Percentiles rank a stretch among this genome's conserved stretches.
phyloP scores from a whole-genome alignment of 805 yeast genomes.

The Candida lessepsii region DNA sequence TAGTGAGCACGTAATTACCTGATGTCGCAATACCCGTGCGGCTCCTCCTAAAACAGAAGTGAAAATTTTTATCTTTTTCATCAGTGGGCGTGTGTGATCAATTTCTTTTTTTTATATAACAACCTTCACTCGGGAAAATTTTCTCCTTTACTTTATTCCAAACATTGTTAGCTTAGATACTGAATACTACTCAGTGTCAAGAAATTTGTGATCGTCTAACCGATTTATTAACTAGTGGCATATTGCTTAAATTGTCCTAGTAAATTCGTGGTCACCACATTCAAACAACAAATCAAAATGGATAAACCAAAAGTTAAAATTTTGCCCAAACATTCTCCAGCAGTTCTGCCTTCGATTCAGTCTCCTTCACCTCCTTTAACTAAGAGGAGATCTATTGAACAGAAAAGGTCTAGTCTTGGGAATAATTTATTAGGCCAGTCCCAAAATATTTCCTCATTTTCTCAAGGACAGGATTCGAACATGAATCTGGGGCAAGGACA shows the following conservation, averaged over 20 bases:
- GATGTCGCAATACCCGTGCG: conserved; percentile 5
- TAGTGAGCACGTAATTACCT: neutral
- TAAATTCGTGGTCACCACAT: neutral
- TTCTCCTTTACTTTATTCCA: conserved; percentile 1
- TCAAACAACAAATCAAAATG: conserved; percentile 18
- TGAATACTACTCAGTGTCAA: neutral
- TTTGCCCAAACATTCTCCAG: conserved; percentile 39
- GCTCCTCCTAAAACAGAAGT: conserved; percentile 4
- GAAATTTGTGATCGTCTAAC: neutral
- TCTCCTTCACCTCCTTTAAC: conserved; percentile 11
- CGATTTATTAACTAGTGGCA: conserved; percentile 1
- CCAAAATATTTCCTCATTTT: neutral
- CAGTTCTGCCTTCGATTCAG: conserved; percentile 12
- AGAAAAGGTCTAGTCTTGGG: conserved; percentile 17
- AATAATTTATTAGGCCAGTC: neutral
- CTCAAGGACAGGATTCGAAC: conserved; percentile 9
- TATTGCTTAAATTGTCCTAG: conserved; percentile 2
- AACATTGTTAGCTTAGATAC: neutral
- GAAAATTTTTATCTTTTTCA: conserved; percentile 29
- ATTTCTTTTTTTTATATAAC: conserved; percentile 1
- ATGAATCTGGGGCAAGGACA: conserved; percentile 4
- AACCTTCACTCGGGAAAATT: conserved; percentile 4
- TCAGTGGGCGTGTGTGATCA: conserved; percentile 17
- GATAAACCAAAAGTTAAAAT: conserved; percentile 42
- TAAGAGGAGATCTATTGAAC: conserved; percentile 11